Percentiles rank a stretch among this genome's conserved stretches.
Conservation (phyloP, 257 asterid species). For the Paulownia fortunei region DNA sequence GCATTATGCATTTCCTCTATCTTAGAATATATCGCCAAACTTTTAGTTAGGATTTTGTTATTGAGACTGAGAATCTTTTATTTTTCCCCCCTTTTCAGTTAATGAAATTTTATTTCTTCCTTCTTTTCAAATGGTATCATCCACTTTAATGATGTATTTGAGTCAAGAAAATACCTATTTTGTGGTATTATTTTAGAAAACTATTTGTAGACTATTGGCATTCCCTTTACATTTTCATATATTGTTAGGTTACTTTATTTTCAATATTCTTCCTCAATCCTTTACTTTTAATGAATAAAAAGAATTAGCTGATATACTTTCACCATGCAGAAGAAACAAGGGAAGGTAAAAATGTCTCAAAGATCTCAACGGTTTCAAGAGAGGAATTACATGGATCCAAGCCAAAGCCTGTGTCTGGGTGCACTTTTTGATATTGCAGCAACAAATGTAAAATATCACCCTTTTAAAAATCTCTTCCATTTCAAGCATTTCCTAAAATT, state of each 20-base stretch:
- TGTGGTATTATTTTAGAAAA: conserved; percentile 5
- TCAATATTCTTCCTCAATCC: neutral
- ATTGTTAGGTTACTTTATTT: neutral
- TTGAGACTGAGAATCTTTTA: neutral
- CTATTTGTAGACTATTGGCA: conserved; percentile 13
- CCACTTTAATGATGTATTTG: neutral
- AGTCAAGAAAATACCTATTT: conserved; percentile 1
- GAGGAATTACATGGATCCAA: conserved; percentile 95
- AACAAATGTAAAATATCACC: conserved; percentile 66
- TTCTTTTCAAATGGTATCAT: neutral
- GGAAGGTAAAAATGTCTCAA: conserved; percentile 58
- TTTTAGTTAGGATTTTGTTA: too few relatives aligned
- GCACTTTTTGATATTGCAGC: conserved; percentile 99
- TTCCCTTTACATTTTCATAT: neutral
- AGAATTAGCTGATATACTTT: conserved; percentile 16
- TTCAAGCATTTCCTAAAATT: neutral
- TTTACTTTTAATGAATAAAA: too few relatives aligned
- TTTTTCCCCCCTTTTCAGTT: neutral
- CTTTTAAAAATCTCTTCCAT: conserved; percentile 3
- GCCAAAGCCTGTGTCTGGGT: conserved; percentile 87
- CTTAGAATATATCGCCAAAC: conserved; percentile 3
- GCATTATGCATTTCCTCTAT: neutral
- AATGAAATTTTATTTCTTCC: neutral
- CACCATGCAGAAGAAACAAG: conserved; percentile 69
- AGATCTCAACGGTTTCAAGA: conserved; percentile 77